Percentiles rank a stretch among this genome's conserved stretches.
These are phyloP conservation scores for Agaricus subrufescens DNA, from an alignment of 768 basidiomycete species.

Conservation along the genomic window DNA sequence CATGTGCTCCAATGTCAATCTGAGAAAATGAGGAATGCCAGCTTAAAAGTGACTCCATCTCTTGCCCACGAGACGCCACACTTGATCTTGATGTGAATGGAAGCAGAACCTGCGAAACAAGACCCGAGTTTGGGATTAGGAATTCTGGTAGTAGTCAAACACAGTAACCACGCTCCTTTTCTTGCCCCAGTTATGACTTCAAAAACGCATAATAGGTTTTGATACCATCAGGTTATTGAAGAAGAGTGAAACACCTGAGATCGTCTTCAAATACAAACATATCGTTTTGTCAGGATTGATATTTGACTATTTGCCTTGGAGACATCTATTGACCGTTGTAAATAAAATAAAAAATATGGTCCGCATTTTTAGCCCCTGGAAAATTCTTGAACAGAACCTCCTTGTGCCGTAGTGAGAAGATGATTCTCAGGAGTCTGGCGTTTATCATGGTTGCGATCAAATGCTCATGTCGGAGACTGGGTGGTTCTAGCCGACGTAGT, in stretches of 20 bases:
- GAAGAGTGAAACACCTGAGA: too few relatives aligned
- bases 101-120: not conserved
- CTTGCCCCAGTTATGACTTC: too few relatives aligned
- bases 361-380: not conserved
- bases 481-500: slow-evolving; percentile 13
- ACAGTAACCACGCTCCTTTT: too few relatives aligned
- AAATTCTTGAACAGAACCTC: slow-evolving; percentile 1
- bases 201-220: too few relatives aligned
- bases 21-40: not conserved
- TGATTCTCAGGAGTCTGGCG: slow-evolving; percentile 11
- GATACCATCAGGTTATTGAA: too few relatives aligned
- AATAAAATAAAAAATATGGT: not conserved
- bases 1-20: slow-evolving; percentile 2
- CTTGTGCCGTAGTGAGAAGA: not conserved
- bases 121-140: not conserved
- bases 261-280: too few relatives aligned
- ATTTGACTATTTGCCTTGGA: too few relatives aligned
- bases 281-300: too few relatives aligned
- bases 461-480: slow-evolving; percentile 23
- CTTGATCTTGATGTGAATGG: slow-evolving; percentile 9
- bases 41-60: not conserved
- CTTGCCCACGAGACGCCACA: slow-evolving; percentile 1
- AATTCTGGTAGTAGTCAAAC: not conserved
- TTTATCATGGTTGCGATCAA: slow-evolving; percentile 18
- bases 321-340: not conserved